A percentile compares a stretch with the other conserved stretches of the same genome.
Conservation (phyloP, 2,329 filamentous ascomycete genomes). For the Paradendryphiella salina region DNA sequence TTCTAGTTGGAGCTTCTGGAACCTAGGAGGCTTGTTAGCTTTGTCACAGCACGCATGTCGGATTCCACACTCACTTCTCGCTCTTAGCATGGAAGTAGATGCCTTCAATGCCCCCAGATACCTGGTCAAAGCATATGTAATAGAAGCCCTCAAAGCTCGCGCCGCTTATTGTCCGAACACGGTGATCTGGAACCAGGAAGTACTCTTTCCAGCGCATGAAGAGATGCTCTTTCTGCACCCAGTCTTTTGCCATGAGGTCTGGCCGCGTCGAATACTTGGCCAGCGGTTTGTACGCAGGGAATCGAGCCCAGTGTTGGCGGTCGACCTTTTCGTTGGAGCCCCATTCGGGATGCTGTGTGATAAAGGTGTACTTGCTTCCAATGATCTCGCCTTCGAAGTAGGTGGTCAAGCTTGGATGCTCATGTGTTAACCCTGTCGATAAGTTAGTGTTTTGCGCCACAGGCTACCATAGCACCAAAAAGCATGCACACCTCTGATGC, state of each 20-base stretch:
- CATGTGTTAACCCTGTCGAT: slow-evolving; percentile 77
- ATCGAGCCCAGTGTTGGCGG: slow-evolving; percentile 89
- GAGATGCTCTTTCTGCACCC: slow-evolving; percentile 79
- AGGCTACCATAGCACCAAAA: neutral
- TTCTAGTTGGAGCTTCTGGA: slow-evolving; percentile 89
- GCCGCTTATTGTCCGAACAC: slow-evolving; percentile 85
- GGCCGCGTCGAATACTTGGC: slow-evolving; percentile 63
- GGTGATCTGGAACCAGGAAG: slow-evolving; percentile 93
- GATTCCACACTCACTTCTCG: slow-evolving; percentile 72
- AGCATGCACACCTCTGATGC: slow-evolving; percentile 76
- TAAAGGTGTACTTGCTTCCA: slow-evolving; percentile 90
- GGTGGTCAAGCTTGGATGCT: slow-evolving; percentile 95
- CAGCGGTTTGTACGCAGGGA: slow-evolving; percentile 81
- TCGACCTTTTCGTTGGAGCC: slow-evolving; percentile 91
- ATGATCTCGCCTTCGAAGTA: slow-evolving; percentile 99
- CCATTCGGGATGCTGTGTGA: slow-evolving; percentile 86
- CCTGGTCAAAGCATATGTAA: slow-evolving; percentile 98
- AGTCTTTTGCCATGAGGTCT: slow-evolving; percentile 66
- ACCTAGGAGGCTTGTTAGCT: slow-evolving; percentile 58
- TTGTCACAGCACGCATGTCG: neutral
- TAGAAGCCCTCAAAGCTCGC: slow-evolving; percentile 99
- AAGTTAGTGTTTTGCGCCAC: slow-evolving; percentile 19
- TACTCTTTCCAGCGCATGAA: slow-evolving; percentile 99
- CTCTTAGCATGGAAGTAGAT: slow-evolving; percentile 99
- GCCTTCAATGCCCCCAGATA: slow-evolving; percentile 80